These are phyloP conservation scores for Raddia guianensis DNA, from an alignment of 176 grass and related monocot genomes.

Conservation along the genomic window DNA sequence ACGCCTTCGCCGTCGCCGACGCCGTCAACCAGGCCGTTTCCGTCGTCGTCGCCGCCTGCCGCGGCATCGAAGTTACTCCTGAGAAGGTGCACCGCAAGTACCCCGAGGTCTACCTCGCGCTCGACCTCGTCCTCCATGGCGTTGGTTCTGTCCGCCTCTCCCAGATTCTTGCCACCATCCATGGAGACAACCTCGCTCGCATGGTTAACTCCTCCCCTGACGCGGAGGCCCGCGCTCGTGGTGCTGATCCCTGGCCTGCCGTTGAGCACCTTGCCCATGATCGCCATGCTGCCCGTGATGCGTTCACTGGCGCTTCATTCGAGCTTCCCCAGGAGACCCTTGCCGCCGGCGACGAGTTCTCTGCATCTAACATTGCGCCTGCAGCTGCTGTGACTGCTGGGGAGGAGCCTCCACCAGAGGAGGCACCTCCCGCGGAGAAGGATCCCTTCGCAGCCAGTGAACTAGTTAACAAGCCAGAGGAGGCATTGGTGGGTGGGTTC, in stretches of 20 bases:
- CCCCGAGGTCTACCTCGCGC: constrained; percentile 94
- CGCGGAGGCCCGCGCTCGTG: constrained; percentile 74
- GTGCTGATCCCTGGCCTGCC: constrained; percentile 72
- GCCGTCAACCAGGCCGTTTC: constrained; percentile 92
- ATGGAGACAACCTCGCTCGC: constrained; percentile 94
- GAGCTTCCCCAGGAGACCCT: constrained; percentile 89
- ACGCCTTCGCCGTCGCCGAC: constrained; percentile 91
- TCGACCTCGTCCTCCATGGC: constrained; percentile 94
- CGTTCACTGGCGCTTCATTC: constrained; percentile 58
- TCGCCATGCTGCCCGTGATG: constrained; percentile 65
- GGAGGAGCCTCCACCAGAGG: constrained; percentile 59
- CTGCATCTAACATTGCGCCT: constrained; percentile 63
- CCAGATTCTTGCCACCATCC: constrained; percentile 90
- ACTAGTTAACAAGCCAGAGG: constrained; percentile 83
- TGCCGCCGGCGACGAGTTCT: constrained; percentile 82
- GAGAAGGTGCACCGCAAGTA: constrained; percentile 97
- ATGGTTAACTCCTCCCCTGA: constrained; percentile 90
- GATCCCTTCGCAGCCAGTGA: constrained; percentile 95
- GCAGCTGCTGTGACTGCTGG: constrained; percentile 44
- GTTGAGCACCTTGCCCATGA: constrained; percentile 70
- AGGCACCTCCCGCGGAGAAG: constrained; percentile 61
- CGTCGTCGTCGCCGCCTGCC: constrained; percentile 87
- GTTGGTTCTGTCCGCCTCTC: constrained; percentile 83
- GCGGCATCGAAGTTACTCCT: constrained; percentile 86
- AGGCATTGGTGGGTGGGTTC: constrained; percentile 85